These are phyloP conservation scores for Larix sibirica DNA, from an alignment of 83 land plant species.

Conservation along the genomic window DNA sequence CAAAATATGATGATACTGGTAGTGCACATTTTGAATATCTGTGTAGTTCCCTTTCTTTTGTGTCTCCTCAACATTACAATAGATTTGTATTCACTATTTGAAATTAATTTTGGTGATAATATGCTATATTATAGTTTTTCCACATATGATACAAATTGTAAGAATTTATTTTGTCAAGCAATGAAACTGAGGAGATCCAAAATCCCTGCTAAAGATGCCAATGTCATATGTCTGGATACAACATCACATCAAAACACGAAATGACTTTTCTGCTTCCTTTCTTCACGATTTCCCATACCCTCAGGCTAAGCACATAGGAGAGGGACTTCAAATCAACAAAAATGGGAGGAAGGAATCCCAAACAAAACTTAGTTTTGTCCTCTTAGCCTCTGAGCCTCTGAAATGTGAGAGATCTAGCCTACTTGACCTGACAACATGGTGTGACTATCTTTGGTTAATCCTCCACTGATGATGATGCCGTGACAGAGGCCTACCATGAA, in stretches of 20 bases:
- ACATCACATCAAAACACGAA: background rate
- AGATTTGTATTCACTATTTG: too few relatives aligned
- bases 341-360: background rate
- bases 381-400: background rate
- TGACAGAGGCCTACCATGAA: too few relatives aligned
- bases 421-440: background rate
- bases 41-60: too few relatives aligned
- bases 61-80: too few relatives aligned
- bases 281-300: background rate
- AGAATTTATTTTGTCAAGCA: background rate
- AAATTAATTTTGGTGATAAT: too few relatives aligned
- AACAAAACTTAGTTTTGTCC: background rate
- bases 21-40: too few relatives aligned
- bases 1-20: too few relatives aligned
- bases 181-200: background rate
- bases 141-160: too few relatives aligned
- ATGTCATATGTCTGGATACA: background rate
- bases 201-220: background rate
- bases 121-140: too few relatives aligned
- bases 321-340: background rate
- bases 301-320: background rate
- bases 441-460: too few relatives aligned
- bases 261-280: background rate
- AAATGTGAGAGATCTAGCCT: background rate
- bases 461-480: too few relatives aligned